Evolutionary conservation across 176 grass and related monocot genomes (phyloP).

Genomic region (Elaeis guineensis): DNA sequence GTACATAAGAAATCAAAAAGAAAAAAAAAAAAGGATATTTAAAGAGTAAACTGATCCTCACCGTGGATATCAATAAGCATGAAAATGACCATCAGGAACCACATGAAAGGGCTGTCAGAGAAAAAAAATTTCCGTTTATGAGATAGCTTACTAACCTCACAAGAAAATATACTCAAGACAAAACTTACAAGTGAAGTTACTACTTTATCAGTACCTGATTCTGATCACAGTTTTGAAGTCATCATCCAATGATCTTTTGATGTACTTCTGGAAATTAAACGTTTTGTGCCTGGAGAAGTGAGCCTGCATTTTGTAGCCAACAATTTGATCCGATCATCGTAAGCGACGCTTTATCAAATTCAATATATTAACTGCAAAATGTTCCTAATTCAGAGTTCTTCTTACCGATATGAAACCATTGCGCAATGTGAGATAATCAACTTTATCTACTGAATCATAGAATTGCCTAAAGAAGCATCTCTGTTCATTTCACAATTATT

Average conservation of each 20-base stretch:
- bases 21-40: neutral
- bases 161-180: neutral
- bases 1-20: neutral
- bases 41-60: neutral
- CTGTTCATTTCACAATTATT: neutral
- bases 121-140: neutral
- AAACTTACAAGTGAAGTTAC: neutral
- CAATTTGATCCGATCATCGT: too few relatives aligned
- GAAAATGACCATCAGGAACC: conserved; percentile 14
- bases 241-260: conserved; percentile 9
- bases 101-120: conserved; percentile 5
- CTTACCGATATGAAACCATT: conserved; percentile 15
- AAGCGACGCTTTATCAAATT: neutral
- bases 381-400: too few relatives aligned
- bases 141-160: neutral
- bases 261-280: conserved; percentile 13
- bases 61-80: conserved; percentile 12
- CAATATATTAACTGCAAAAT: neutral
- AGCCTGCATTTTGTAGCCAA: conserved; percentile 1
- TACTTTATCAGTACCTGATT: conserved; percentile 2
- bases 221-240: conserved; percentile 10
- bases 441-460: conserved; percentile 15
- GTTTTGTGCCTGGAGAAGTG: conserved; percentile 13
- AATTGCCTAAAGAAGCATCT: conserved; percentile 13
- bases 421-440: conserved; percentile 11